Evolutionary conservation across 176 grass and related monocot species (phyloP).

Genomic region (Lolium multiflorum): DNA sequence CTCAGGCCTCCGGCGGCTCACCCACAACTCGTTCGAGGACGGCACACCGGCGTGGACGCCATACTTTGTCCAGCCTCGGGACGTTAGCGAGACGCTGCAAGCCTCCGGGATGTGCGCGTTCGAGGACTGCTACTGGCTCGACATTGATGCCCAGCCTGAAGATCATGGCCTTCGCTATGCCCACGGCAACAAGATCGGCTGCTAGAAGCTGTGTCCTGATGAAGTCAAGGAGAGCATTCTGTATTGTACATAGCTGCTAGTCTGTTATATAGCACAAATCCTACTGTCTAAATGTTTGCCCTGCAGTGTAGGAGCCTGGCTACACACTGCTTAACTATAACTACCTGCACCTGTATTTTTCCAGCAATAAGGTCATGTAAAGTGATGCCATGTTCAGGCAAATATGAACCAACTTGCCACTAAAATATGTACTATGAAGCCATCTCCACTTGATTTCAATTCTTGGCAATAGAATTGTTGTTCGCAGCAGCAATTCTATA

Average conservation of each 20-base stretch:
- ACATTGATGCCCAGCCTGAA: slow-evolving; percentile 34
- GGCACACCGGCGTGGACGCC: slow-evolving; percentile 86
- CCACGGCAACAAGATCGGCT: slow-evolving; percentile 18
- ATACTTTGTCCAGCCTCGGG: slow-evolving; percentile 48
- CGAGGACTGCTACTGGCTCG: slow-evolving; percentile 86
- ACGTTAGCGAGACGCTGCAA: slow-evolving; percentile 68
- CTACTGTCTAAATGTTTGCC: background rate
- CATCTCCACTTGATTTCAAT: background rate
- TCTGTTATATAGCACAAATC: background rate
- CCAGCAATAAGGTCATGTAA: too few relatives aligned
- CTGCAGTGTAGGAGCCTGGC: too few relatives aligned
- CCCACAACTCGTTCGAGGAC: slow-evolving; percentile 91
- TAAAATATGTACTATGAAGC: background rate
- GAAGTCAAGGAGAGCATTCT: background rate
- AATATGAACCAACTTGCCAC: too few relatives aligned
- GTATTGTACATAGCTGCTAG: background rate
- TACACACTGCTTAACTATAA: too few relatives aligned
- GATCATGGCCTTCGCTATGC: background rate
- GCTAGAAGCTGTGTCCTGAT: slow-evolving; percentile 17
- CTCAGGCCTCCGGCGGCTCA: slow-evolving; percentile 59
- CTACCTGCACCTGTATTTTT: too few relatives aligned
- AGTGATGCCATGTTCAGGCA: too few relatives aligned
- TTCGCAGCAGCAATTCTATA: background rate
- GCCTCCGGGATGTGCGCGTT: slow-evolving; percentile 59
- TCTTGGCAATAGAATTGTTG: background rate